Conservation (phyloP, 495 filamentous ascomycete species). For the Glarea lozoyensis region DNA sequence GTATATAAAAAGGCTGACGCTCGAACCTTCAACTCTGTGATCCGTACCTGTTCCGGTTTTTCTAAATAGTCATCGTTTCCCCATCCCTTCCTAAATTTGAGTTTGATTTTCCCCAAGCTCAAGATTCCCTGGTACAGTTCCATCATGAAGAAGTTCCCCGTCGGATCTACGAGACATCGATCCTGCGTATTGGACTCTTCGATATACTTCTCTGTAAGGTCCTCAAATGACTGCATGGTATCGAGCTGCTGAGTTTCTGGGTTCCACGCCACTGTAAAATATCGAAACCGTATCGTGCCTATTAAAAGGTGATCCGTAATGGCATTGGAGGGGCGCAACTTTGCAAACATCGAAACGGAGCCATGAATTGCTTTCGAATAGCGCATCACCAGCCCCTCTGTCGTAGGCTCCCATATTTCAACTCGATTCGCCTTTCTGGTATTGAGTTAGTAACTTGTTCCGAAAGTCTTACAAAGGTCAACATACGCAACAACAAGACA, state of each 20-base stretch:
- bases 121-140: constrained; percentile 86
- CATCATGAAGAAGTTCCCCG: constrained; percentile 69
- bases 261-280: constrained; percentile 87
- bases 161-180: constrained; percentile 75
- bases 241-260: constrained; percentile 45
- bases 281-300: constrained; percentile 79
- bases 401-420: constrained; percentile 62
- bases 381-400: constrained; percentile 38
- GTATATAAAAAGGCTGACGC: constrained; percentile 74
- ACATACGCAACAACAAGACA: constrained; percentile 82
- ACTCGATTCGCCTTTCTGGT: constrained; percentile 82
- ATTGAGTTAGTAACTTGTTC: constrained; percentile 2
- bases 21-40: constrained; percentile 81
- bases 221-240: constrained; percentile 61
- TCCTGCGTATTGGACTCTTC: constrained; percentile 68
- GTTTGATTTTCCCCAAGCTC: constrained; percentile 59
- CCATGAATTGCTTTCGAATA: constrained; percentile 68
- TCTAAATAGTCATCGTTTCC: constrained; percentile 47
- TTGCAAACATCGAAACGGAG: constrained; percentile 75
- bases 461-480: constrained; percentile 5
- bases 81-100: constrained; percentile 49
- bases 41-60: constrained; percentile 60
- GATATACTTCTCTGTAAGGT: constrained; percentile 70
- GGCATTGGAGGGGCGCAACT: constrained; percentile 64
- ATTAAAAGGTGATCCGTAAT: constrained; percentile 83